phyloP scores from a whole-genome alignment of 1,284 basidiomycete species.

The Phellopilus nigrolimitatus region DNA sequence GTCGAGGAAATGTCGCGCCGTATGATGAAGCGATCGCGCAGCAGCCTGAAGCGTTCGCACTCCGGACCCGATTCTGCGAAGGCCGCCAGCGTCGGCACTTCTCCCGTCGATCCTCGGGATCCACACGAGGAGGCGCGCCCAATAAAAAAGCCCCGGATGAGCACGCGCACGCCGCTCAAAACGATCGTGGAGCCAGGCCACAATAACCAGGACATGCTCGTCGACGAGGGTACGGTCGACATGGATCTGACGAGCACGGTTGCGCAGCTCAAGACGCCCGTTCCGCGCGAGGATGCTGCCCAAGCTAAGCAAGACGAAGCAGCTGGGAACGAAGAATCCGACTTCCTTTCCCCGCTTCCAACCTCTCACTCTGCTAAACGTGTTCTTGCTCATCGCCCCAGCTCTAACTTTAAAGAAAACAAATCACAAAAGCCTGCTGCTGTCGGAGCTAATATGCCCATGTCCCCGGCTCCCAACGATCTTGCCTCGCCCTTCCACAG shows the following conservation, averaged over 20 bases:
- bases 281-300: constrained; percentile 8
- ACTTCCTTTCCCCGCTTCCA: constrained; percentile 37
- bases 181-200: constrained; percentile 1
- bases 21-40: constrained; percentile 45
- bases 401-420: constrained; percentile 41
- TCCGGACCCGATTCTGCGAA: constrained; percentile 3
- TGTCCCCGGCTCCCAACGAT: constrained; percentile 19
- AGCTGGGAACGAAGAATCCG: constrained; percentile 10
- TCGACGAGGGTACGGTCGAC: constrained; percentile 9
- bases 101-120: constrained; percentile 6
- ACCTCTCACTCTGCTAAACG: constrained; percentile 27
- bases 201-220: not conserved
- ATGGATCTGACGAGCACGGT: constrained; percentile 18
- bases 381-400: constrained; percentile 16
- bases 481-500: constrained; percentile 39
- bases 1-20: constrained; percentile 41
- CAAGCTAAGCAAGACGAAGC: constrained; percentile 3
- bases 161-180: constrained; percentile 7
- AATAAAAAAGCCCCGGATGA: constrained; percentile 9
- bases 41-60: constrained; percentile 7
- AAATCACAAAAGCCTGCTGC: not conserved
- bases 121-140: constrained; percentile 10
- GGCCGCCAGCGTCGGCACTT: constrained; percentile 14
- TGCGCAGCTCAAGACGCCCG: constrained; percentile 16
- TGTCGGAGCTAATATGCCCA: not conserved